Base-by-base conservation (phyloP, 352 stramenopile genomes). In the Phytopythium kandeliae region DNA sequence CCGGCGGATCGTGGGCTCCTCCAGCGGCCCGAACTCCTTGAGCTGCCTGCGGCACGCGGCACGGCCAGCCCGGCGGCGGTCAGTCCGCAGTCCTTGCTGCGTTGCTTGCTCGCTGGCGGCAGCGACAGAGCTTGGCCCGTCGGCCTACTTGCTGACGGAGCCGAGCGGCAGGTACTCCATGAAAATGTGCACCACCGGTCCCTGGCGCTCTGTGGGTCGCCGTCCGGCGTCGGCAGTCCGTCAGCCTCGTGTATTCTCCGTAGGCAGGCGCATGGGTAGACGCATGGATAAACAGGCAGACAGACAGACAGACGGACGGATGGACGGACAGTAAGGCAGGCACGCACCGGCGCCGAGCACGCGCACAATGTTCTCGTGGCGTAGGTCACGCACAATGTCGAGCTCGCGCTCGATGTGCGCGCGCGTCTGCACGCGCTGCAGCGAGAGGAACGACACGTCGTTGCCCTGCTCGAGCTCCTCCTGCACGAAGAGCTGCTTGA, bases 401-500 rank as follows among this genome's bases (percentile, higher is more conserved):
- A 71, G 58, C 48, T 89, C 80, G 19, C 76, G 64, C 57, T 80
- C 62, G 55, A 92, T 86, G 47, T 85, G 75, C 35, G 60, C 60
- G 49, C 74, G 62, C 30, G 59, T 65, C 44, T 81, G 63, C 45
- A 77, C 62, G 34, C 74, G 74, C 54, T 85, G 69, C 38, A 86
- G 66, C 21, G 67, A 74, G 41, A 85, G 60, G 46, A 74, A 77
- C 17, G 68, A 85, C 51, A 69, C 69, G 61, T 86, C 73, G 51
- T 86, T 79, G 41, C 89, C 88, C 22, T 81, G 67, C 33, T 78
- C 63, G 11, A 74, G 52, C 54, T 91, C 82, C 56, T 93, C 83
- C 49, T 80, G 67, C 55, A 96, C 76, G 46, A 74, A 82, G 47
- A 97, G 71, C 66, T 96, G 80, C 69, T 97, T 97, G 48, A 94